These are phyloP conservation scores for Lepiota subincarnata DNA, from an alignment of 768 basidiomycete species.

Conservation along the genomic window DNA sequence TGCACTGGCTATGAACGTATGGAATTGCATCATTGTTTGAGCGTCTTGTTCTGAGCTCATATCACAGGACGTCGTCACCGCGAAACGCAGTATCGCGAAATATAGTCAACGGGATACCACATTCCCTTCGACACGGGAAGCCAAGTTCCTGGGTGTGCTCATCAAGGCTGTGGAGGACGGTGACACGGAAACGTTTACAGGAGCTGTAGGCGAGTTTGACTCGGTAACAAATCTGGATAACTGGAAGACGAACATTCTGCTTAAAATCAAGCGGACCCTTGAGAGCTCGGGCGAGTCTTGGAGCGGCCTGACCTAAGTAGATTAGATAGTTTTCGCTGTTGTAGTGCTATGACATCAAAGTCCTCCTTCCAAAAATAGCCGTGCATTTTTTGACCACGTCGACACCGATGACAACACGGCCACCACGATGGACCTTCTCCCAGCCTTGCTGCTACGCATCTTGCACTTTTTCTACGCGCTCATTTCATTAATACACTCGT, in stretches of 20 bases:
- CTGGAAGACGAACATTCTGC: slow-evolving; percentile 90
- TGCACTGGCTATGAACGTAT: slow-evolving; percentile 80
- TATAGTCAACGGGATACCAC: slow-evolving; percentile 82
- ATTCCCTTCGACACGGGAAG: slow-evolving; percentile 87
- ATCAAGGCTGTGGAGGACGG: slow-evolving; percentile 62
- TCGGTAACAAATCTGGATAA: slow-evolving; percentile 90
- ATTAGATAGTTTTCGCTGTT: slow-evolving; percentile 3
- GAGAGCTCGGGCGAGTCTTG: slow-evolving; percentile 11
- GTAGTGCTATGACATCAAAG: slow-evolving; percentile 3
- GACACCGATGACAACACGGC: not conserved
- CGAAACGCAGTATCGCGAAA: slow-evolving; percentile 70
- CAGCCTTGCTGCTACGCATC: slow-evolving; percentile 43
- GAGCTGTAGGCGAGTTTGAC: slow-evolving; percentile 87
- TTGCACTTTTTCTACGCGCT: slow-evolving; percentile 57
- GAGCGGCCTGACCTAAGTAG: slow-evolving; percentile 5
- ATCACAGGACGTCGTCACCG: slow-evolving; percentile 76
- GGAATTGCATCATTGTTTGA: slow-evolving; percentile 22
- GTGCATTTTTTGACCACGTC: slow-evolving; percentile 11
- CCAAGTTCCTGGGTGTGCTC: slow-evolving; percentile 77
- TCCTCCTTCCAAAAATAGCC: slow-evolving; percentile 6
- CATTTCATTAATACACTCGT: slow-evolving; percentile 34
- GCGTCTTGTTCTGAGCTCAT: not conserved
- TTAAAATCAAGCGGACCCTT: slow-evolving; percentile 74
- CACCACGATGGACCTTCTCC: slow-evolving; percentile 42
- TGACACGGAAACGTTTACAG: slow-evolving; percentile 63